Base-by-base conservation (phyloP, 23 red algal genomes). In the Chondrus crispus region DNA sequence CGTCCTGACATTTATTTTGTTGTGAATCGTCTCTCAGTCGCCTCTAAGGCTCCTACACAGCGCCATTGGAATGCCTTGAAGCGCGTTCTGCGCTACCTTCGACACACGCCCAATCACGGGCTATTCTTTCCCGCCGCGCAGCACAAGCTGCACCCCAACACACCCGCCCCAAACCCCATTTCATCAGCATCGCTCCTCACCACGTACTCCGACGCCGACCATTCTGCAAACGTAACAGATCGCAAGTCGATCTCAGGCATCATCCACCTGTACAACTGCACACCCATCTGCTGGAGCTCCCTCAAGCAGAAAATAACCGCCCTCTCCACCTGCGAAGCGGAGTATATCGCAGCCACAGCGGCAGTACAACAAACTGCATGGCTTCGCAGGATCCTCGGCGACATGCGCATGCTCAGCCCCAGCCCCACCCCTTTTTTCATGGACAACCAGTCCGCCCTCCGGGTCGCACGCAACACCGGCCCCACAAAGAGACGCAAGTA, bases 401-500 rank as follows among this genome's bases (percentile, higher is more conserved):
- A 68, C n/a, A 35, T 85, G 6, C 24, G 5, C 37, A 41, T 66
- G 20, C 58, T 85, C 40, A 60, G 81, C 28, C 46, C 48, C 41
- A 41, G 10, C 33, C 32, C 62, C 37, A 37, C 2, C 48, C n/a
- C 52, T 26, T 45, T 85, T 16, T 45, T 0, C 36, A 0, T 85
- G 38, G 2, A 85, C 51, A 85, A 85, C 1, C 81, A 51, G 1
- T 2, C 81, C 46, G 60, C 81, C 13, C 55, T 68, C 33, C 7
- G 9, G 19, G 13, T 47, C 37, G 53, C 60, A 18, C 81, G 38
- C 8, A 4, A 46, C 4, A 4, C 18, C 2, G 63, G 82, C 4
- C 16, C 58, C 28, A 86, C 82, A 9, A 73, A 86, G 47, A 18
- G 37, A 26, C 36, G 82, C 18, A 73, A 86, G 39, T 69, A 69